Evolutionary conservation across 148 eudicot species (phyloP).

Genomic region (Fallopia convolvulus): DNA sequence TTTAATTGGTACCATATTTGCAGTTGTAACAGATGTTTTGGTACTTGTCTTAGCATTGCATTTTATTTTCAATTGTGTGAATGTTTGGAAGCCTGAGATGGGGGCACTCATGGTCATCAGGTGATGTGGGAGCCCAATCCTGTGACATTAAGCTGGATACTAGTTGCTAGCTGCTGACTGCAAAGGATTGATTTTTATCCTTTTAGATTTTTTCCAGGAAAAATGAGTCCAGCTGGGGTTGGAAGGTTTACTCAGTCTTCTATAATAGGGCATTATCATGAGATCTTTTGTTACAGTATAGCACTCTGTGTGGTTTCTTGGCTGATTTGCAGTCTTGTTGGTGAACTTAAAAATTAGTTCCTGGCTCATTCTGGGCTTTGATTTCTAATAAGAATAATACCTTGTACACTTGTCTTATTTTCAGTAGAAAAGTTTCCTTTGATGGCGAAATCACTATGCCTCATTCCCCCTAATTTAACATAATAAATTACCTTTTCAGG

Average conservation of each 20-base stretch:
- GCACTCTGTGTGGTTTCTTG: background rate
- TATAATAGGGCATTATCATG: background rate
- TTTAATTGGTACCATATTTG: background rate
- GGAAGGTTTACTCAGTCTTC: background rate
- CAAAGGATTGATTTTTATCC: background rate
- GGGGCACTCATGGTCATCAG: background rate
- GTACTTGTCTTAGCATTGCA: background rate
- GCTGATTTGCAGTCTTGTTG: background rate
- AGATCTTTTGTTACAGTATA: background rate
- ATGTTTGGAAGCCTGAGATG: background rate
- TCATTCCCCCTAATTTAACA: background rate
- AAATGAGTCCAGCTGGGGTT: background rate
- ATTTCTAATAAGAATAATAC: background rate
- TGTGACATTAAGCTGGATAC: background rate
- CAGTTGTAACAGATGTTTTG: background rate
- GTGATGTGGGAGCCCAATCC: background rate
- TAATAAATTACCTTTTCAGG: constrained; percentile 10
- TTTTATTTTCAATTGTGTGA: background rate
- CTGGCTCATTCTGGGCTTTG: too few species aligned
- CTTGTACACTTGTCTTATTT: background rate
- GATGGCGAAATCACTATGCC: background rate
- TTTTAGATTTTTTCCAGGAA: background rate
- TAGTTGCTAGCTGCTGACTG: background rate
- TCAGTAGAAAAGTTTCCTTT: background rate
- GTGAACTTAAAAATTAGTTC: too few species aligned